Base-by-base conservation (phyloP, 768 basidiomycete species). In the Nidularia sp. region DNA sequence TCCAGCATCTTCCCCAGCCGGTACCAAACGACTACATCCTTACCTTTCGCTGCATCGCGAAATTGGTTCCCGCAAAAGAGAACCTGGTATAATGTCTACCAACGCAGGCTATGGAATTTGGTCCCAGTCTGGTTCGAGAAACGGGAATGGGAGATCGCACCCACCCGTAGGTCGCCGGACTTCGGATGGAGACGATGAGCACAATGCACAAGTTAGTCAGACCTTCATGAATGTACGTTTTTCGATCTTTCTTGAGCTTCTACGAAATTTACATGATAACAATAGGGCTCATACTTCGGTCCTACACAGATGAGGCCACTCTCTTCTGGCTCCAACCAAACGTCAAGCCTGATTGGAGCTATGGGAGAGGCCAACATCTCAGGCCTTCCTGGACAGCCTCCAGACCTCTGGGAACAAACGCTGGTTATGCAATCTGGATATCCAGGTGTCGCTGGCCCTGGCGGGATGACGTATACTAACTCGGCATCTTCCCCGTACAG, bases 271-370 rank as follows among this genome's bases (percentile, higher is more conserved):
- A 29, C 25, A 29, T 29, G 25, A 29, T 29, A 29, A 29, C 4
- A 29, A 29, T 29, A 29, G 25, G 25, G 62, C 47, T 53, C 60
- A 52, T 58, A 13, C 12, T 31, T 48, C 25, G 34, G 5, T 2
- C 47, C 18, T 15, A 13, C 61, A 45, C 60, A 59, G 33, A 54
- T 61, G 53, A 66, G 67, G 49, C 65, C 73, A 33, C 65, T 70
- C 45, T 66, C 71, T 15, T 76, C 81, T 0, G 68, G 63, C 62
- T 76, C 76, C 57, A 69, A 64, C 41, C 64, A 78, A 36, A 77
- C 78, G 54, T 76, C 73, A 47, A 79, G 74, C 50, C 69, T 89
- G 52, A 80, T 79, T 29, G 84, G 83, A 52, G 85, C 86, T 25
- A 80, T 88, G 66, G 83, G 81, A 47, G 82, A 84, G 39, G 57